Base-by-base conservation (phyloP, 208 protist genomes). In the Strigomonas culicis region DNA sequence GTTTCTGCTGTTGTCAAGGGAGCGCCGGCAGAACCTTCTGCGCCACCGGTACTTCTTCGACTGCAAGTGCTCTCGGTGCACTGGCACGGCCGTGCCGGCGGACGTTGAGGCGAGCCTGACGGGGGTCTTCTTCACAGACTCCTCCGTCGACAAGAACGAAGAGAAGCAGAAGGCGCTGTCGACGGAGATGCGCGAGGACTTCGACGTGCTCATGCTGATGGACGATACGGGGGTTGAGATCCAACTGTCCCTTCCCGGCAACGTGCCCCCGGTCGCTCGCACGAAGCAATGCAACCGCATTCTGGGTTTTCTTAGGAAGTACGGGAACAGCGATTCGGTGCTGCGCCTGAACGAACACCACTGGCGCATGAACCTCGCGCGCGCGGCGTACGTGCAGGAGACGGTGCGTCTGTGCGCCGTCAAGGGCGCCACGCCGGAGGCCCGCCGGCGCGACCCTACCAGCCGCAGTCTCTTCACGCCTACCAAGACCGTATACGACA, bases 311-410 rank as follows among this genome's bases (percentile, higher is more conserved):
- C 47, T 86, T 60, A 70, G 72, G 57, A 80, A 82, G 67, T 82
- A 82, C 76, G 68, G 50, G 32, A 58, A 66, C 0, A 1, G 64
- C 1, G 70, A 77, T 1, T 75, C 75, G 13, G 41, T 61, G 55
- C 70, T 86, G 59, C 75, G 73, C 1, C 68, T 86, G 44, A 68
- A 86, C 36, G 75, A 80, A 13, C 72, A 80, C 28, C 80, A 86
- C 70, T 86, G 80, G 80, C 75, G 80, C 11, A 44, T 86, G 44
- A 86, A 77, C 27, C 63, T 86, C 0, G 72, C 55, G 6, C 67
- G 79, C 25, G 69, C 70, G 8, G 79, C 79, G 1, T 84, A 80
- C 47, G 75, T 84, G 19, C 74, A 80, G 57, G 79, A 84, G 41
- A 80, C 79, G 36, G 79, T 80, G 56, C 66, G 71, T 4, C 74